A percentile compares a stretch with the other conserved stretches of the same genome.
Evolutionary conservation across 371 early-diverging fungal species (phyloP).

Genomic region (Mucor plumbeus): DNA sequence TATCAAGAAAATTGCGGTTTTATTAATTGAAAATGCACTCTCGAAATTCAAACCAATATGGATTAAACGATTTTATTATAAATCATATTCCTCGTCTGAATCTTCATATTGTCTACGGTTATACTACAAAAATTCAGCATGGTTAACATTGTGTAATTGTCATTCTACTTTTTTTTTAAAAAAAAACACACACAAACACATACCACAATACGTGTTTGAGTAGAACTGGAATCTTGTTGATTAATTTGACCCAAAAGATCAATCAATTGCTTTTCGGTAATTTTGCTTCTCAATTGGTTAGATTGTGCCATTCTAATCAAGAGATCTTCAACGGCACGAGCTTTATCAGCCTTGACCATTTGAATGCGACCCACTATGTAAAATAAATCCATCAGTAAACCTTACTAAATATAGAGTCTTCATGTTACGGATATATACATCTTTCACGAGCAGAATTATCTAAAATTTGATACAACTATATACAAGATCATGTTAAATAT

Average conservation of each 20-base stretch:
- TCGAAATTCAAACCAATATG: too few species aligned
- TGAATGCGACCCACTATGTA: slow-evolving; percentile 81
- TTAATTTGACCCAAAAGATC: slow-evolving; percentile 86
- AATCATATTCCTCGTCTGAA: slow-evolving; percentile 73
- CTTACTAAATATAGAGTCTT: neutral
- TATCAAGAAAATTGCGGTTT: too few species aligned
- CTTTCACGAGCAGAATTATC: slow-evolving; percentile 87
- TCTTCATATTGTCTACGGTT: slow-evolving; percentile 68
- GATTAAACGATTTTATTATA: slow-evolving; percentile 47
- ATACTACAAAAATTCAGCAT: slow-evolving; percentile 30
- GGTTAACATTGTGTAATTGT: slow-evolving; percentile 15
- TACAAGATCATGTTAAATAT: neutral
- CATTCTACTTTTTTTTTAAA: neutral
- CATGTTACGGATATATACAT: slow-evolving; percentile 48
- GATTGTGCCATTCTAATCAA: slow-evolving; percentile 88
- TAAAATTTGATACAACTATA: slow-evolving; percentile 80
- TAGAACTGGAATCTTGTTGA: slow-evolving; percentile 63
- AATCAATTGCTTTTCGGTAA: slow-evolving; percentile 85
- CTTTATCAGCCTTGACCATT: slow-evolving; percentile 90
- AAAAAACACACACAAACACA: slow-evolving; percentile 42
- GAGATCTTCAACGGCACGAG: slow-evolving; percentile 88
- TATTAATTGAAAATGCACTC: too few species aligned
- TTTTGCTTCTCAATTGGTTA: slow-evolving; percentile 82
- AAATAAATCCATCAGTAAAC: neutral
- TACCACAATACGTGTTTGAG: slow-evolving; percentile 83